A percentile compares a stretch with the other conserved stretches of the same genome.
Conservation (phyloP, 1,139 yeast genomes). For the Trichomonascaceae sp. region DNA sequence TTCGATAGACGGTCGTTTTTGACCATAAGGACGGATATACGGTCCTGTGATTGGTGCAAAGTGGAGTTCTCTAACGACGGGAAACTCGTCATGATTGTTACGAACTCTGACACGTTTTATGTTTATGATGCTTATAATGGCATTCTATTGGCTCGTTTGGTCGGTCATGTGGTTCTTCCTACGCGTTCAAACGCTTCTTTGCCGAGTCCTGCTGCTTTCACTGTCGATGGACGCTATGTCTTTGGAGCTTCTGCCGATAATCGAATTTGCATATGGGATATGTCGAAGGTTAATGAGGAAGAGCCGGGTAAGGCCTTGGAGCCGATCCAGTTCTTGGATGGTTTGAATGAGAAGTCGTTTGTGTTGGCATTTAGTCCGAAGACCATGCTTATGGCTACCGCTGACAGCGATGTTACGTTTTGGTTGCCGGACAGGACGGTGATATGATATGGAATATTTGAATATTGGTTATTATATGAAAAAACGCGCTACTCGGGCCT, state of each 20-base stretch:
- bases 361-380: constrained; percentile 74
- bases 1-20: constrained; percentile 54
- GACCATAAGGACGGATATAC: constrained; percentile 33
- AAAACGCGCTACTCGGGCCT: too few relatives aligned
- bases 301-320: constrained; percentile 11
- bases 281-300: constrained; percentile 4
- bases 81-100: constrained; percentile 59
- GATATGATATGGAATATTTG: background rate
- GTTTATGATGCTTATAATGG: constrained; percentile 72
- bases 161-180: constrained; percentile 41
- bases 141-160: constrained; percentile 45
- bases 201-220: constrained; percentile 49
- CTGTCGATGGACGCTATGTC: constrained; percentile 77
- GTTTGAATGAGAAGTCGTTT: constrained; percentile 33
- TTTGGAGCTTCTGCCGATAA: constrained; percentile 57
- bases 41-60: constrained; percentile 49
- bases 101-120: constrained; percentile 49
- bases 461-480: too few relatives aligned
- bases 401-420: constrained; percentile 49
- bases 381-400: constrained; percentile 70
- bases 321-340: constrained; percentile 28
- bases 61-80: constrained; percentile 84
- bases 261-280: constrained; percentile 57
- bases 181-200: constrained; percentile 12
- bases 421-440: constrained; percentile 33